A percentile compares a stretch with the other conserved stretches of the same genome.
Conservation (phyloP, 192 early-diverging fungal species). For the Coemansia sp. region DNA sequence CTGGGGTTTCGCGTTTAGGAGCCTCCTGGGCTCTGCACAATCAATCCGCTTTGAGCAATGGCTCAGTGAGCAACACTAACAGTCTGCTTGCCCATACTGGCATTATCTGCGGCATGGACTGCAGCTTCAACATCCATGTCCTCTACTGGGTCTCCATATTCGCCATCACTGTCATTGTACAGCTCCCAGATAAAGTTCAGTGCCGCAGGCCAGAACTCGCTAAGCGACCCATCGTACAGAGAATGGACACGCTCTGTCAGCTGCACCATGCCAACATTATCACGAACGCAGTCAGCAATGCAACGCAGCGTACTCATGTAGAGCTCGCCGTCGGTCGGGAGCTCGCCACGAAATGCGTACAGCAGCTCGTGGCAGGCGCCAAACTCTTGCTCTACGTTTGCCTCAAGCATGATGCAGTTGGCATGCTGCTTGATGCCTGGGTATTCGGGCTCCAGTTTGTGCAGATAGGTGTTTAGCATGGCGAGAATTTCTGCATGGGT, state of each 20-base stretch:
- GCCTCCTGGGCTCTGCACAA: not conserved
- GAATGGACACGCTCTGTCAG: slow-evolving; percentile 14
- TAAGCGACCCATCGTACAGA: slow-evolving; percentile 14
- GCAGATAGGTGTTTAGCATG: slow-evolving; percentile 29
- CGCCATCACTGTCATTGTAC: slow-evolving; percentile 16
- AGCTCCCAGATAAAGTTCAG: slow-evolving; percentile 39
- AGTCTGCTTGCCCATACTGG: not conserved
- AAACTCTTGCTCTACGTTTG: slow-evolving; percentile 45
- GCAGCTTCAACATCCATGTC: not conserved
- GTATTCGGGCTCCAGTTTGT: slow-evolving; percentile 31
- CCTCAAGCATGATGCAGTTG: slow-evolving; percentile 41
- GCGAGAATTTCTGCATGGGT: slow-evolving; percentile 30
- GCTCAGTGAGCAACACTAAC: slow-evolving; percentile 6
- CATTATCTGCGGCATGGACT: not conserved
- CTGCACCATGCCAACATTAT: slow-evolving; percentile 24
- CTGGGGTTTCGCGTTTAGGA: not conserved
- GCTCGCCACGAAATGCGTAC: slow-evolving; percentile 33
- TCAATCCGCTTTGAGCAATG: slow-evolving; percentile 3
- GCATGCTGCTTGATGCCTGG: slow-evolving; percentile 45
- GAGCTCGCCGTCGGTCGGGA: slow-evolving; percentile 37
- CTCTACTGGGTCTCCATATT: slow-evolving; percentile 3
- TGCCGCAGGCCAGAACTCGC: slow-evolving; percentile 25
- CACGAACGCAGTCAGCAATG: slow-evolving; percentile 25
- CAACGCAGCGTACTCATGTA: slow-evolving; percentile 42
- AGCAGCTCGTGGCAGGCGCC: slow-evolving; percentile 31